These are phyloP conservation scores for Arthroderma sp. DNA, from an alignment of 2,329 filamentous ascomycete species.

Conservation along the genomic window DNA sequence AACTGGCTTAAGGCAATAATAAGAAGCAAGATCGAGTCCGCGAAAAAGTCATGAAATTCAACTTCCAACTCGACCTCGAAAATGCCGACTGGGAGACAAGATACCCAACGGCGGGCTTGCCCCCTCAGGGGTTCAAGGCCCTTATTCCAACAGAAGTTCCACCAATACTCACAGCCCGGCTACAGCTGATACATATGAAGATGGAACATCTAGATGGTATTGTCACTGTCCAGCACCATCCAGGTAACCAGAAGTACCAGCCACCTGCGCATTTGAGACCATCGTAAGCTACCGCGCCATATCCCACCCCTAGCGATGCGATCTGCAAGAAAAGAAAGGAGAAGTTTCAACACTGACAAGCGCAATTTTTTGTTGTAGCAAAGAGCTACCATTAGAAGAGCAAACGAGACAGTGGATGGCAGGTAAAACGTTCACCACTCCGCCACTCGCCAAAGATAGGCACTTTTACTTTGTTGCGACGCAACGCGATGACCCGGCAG, in stretches of 20 bases:
- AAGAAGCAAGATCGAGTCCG: too few relatives aligned
- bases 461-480: conserved; percentile 6
- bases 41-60: too few relatives aligned
- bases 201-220: conserved; percentile 2
- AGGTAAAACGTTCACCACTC: conserved; percentile 4
- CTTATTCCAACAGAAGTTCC: conserved; percentile 3
- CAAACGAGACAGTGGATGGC: conserved; percentile 2
- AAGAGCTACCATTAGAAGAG: too few relatives aligned
- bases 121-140: conserved; percentile 5
- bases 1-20: too few relatives aligned
- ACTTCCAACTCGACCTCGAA: too few relatives aligned
- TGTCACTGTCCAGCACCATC: background rate
- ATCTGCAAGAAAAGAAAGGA: background rate
- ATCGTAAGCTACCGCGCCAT: background rate
- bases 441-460: background rate
- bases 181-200: conserved; percentile 2
- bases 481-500: conserved; percentile 3
- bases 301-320: background rate
- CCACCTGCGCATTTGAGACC: background rate
- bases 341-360: too few relatives aligned
- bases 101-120: conserved; percentile 5
- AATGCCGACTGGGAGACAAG: background rate
- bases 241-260: background rate
- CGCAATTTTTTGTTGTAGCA: too few relatives aligned
- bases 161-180: conserved; percentile 6